Evolutionary conservation across 208 protist species (phyloP).

Genomic region (Lotmaria passim): DNA sequence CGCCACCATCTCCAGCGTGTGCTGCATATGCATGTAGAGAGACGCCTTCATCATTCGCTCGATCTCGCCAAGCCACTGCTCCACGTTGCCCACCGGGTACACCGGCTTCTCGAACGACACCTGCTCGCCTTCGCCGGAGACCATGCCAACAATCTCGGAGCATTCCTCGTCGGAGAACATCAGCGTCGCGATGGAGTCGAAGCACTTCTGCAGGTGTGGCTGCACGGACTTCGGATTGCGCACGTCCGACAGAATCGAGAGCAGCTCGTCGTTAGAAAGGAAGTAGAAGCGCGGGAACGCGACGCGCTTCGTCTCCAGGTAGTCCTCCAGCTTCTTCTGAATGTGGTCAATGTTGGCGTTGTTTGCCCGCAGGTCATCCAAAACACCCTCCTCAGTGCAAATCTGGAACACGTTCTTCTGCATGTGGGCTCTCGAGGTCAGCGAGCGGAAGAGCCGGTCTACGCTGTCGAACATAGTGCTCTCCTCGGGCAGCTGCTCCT

Average conservation of each 20-base stretch:
- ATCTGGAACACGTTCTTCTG: conserved; percentile 91
- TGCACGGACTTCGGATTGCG: conserved; percentile 96
- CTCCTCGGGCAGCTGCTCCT: conserved; percentile 93
- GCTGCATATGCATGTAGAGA: conserved; percentile 87
- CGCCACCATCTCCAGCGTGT: conserved; percentile 77
- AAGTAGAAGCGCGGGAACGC: conserved; percentile 98
- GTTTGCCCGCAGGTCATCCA: conserved; percentile 81
- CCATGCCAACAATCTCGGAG: conserved; percentile 90
- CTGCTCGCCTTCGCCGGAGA: conserved; percentile 91
- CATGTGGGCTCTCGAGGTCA: conserved; percentile 88
- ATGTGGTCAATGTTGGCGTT: conserved; percentile 94
- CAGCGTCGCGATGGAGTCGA: conserved; percentile 94
- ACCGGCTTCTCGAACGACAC: conserved; percentile 89
- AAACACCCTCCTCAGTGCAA: conserved; percentile 77
- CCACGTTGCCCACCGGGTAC: conserved; percentile 91
- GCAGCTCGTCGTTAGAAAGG: conserved; percentile 98
- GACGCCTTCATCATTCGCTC: conserved; percentile 94
- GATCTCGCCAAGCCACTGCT: conserved; percentile 95
- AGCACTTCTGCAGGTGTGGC: conserved; percentile 96
- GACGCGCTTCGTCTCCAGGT: conserved; percentile 96
- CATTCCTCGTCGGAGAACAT: conserved; percentile 80
- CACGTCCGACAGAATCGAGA: conserved; percentile 97
- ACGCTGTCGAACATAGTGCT: conserved; percentile 89
- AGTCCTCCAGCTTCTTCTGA: conserved; percentile 96
- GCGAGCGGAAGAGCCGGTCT: conserved; percentile 87